phyloP scores from a whole-genome alignment of 1,284 basidiomycete genomes.

The Polyporus tsugae region DNA sequence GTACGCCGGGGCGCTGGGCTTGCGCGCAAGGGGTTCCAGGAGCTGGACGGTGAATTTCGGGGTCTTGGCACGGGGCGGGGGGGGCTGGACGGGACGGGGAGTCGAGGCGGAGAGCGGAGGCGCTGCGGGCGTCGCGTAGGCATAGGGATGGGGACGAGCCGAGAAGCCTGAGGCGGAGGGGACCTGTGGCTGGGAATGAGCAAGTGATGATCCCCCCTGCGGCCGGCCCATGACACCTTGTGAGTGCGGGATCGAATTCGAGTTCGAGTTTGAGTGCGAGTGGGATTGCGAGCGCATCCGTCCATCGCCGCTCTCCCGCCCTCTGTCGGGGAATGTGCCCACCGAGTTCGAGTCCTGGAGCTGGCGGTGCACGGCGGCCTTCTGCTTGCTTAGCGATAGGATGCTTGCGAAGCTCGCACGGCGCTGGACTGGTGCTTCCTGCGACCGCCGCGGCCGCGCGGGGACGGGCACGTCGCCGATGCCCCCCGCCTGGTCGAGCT shows the following conservation, averaged over 20 bases:
- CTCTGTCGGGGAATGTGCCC: conserved; percentile 28
- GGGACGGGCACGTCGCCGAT: conserved; percentile 68
- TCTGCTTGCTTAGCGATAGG: conserved; percentile 50
- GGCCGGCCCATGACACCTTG: neutral
- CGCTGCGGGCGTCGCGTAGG: conserved; percentile 49
- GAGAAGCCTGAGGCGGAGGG: neutral
- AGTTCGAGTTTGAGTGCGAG: neutral
- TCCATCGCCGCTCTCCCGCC: conserved; percentile 3
- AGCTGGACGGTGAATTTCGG: conserved; percentile 34
- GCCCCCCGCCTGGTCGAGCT: conserved; percentile 55
- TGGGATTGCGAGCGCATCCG: neutral
- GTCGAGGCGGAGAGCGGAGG: conserved; percentile 27
- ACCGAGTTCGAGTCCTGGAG: conserved; percentile 34
- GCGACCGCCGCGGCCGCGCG: conserved; percentile 36
- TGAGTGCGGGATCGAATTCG: neutral
- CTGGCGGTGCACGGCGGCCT: conserved; percentile 37
- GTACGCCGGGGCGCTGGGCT: conserved; percentile 31
- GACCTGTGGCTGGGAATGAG: conserved; percentile 31
- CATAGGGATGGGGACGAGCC: conserved; percentile 56
- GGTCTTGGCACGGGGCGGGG: conserved; percentile 8
- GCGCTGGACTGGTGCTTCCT: conserved; percentile 37
- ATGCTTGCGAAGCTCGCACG: conserved; percentile 58
- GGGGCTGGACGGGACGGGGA: conserved; percentile 27
- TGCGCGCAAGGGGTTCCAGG: conserved; percentile 32
- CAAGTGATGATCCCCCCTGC: conserved; percentile 8